phyloP scores from a whole-genome alignment of 495 filamentous ascomycete species.

The Penicillium cataractarum region DNA sequence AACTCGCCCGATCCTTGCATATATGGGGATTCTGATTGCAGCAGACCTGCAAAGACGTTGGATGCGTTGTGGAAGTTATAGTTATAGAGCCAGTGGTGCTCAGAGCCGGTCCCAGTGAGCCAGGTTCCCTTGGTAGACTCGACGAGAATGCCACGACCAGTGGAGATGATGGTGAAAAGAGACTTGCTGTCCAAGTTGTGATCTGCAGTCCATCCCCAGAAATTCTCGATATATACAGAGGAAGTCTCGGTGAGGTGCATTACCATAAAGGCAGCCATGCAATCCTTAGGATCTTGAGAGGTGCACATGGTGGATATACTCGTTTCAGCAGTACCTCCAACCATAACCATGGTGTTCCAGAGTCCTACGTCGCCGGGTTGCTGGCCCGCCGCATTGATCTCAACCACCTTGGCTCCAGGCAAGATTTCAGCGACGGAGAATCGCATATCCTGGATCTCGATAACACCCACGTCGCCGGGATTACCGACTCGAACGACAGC shows the following conservation, averaged over 20 bases:
- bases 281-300: constrained; percentile 35
- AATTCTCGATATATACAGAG: constrained; percentile 60
- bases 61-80: constrained; percentile 52
- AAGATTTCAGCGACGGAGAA: constrained; percentile 55
- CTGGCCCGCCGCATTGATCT: constrained; percentile 54
- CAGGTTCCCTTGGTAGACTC: constrained; percentile 49
- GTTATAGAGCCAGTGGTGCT: constrained; percentile 55
- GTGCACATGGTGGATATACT: constrained; percentile 43
- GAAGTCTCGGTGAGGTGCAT: constrained; percentile 54
- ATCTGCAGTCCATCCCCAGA: constrained; percentile 67
- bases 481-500: constrained; percentile 63
- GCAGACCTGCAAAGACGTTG: constrained; percentile 51
- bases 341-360: constrained; percentile 57
- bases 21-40: constrained; percentile 51
- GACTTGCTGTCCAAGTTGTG: constrained; percentile 51
- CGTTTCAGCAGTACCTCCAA: constrained; percentile 55
- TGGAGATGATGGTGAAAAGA: constrained; percentile 45
- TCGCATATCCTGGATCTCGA: constrained; percentile 61
- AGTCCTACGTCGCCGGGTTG: constrained; percentile 59
- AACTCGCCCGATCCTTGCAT: constrained; percentile 45
- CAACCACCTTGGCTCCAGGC: constrained; percentile 53
- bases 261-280: constrained; percentile 55
- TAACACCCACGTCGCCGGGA: constrained; percentile 56
- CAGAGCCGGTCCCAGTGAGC: constrained; percentile 47
- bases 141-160: constrained; percentile 54